Conservation (phyloP, 352 stramenopile genomes). For the Phytophthora pisi region DNA sequence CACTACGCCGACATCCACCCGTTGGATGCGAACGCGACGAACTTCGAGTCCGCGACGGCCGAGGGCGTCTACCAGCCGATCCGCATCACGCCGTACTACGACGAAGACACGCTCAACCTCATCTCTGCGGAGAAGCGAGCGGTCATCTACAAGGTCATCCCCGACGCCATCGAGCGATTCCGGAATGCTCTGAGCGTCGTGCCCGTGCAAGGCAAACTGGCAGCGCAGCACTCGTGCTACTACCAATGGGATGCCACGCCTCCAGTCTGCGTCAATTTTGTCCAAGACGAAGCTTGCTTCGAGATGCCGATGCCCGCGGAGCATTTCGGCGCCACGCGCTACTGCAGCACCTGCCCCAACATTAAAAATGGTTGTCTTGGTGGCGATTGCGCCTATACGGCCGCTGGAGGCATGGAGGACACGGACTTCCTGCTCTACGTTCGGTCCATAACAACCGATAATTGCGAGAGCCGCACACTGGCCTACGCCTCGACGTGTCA, state of each 20-base stretch:
- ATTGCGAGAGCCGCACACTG: slow-evolving; percentile 59
- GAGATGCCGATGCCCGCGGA: slow-evolving; percentile 73
- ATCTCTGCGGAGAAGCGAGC: slow-evolving; percentile 48
- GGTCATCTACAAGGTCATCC: slow-evolving; percentile 66
- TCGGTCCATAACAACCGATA: slow-evolving; percentile 48
- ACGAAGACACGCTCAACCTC: slow-evolving; percentile 51
- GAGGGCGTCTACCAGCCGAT: slow-evolving; percentile 51
- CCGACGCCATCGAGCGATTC: slow-evolving; percentile 72
- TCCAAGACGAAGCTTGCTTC: slow-evolving; percentile 58
- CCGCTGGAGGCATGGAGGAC: slow-evolving; percentile 43
- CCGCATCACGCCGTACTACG: slow-evolving; percentile 77
- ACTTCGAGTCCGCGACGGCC: slow-evolving; percentile 32
- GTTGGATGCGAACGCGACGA: slow-evolving; percentile 30
- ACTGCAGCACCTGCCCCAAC: slow-evolving; percentile 53
- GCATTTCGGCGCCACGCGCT: slow-evolving; percentile 61
- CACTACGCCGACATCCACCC: slow-evolving; percentile 35
- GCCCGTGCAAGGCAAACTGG: slow-evolving; percentile 66
- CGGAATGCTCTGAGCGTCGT: slow-evolving; percentile 58
- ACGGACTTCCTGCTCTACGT: slow-evolving; percentile 82
- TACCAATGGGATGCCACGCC: slow-evolving; percentile 61
- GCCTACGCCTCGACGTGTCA: slow-evolving; percentile 84
- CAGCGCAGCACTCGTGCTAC: slow-evolving; percentile 63
- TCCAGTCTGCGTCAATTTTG: slow-evolving; percentile 56
- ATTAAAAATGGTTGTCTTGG: slow-evolving; percentile 34
- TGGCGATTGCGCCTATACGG: slow-evolving; percentile 47